Evolutionary conservation across 1,139 yeast species (phyloP).

Genomic region (Zygosaccharomyces pseudobailii): DNA sequence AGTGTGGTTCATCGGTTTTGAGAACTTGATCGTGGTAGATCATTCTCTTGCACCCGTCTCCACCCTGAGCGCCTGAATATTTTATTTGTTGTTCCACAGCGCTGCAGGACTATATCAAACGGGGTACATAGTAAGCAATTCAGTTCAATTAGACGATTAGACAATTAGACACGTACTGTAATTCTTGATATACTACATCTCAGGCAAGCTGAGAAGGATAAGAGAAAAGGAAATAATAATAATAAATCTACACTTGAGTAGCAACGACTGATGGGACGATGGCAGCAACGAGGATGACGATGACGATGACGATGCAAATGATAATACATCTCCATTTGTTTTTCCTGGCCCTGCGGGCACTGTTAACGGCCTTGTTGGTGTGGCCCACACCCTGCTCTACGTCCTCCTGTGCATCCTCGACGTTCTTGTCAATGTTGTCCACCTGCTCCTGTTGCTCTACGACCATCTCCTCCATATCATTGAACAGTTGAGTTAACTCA

Average conservation of each 20-base stretch:
- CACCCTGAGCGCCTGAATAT: constrained; percentile 6
- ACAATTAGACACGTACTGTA: constrained; percentile 1
- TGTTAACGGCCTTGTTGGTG: constrained; percentile 81
- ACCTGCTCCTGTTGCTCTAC: constrained; percentile 92
- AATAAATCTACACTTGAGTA: constrained; percentile 14
- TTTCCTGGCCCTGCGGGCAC: constrained; percentile 86
- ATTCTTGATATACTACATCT: constrained; percentile 11
- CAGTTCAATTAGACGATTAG: background rate
- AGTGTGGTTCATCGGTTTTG: constrained; percentile 7
- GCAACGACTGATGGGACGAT: constrained; percentile 40
- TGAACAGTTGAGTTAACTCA: constrained; percentile 89
- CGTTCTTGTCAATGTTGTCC: constrained; percentile 77
- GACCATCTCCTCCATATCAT: constrained; percentile 94
- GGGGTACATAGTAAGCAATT: constrained; percentile 10
- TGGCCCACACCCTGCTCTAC: constrained; percentile 94
- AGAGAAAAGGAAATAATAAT: background rate
- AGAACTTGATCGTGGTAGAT: constrained; percentile 29
- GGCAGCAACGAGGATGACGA: constrained; percentile 65
- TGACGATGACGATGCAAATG: constrained; percentile 55
- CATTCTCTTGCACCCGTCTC: constrained; percentile 26
- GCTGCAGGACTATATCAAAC: constrained; percentile 12
- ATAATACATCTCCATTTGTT: constrained; percentile 86
- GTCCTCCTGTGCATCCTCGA: constrained; percentile 79
- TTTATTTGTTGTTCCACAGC: background rate
- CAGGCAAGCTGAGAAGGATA: constrained; percentile 1